Evolutionary conservation across 768 basidiomycete genomes (phyloP).

Genomic region (Myochromella boudieri): DNA sequence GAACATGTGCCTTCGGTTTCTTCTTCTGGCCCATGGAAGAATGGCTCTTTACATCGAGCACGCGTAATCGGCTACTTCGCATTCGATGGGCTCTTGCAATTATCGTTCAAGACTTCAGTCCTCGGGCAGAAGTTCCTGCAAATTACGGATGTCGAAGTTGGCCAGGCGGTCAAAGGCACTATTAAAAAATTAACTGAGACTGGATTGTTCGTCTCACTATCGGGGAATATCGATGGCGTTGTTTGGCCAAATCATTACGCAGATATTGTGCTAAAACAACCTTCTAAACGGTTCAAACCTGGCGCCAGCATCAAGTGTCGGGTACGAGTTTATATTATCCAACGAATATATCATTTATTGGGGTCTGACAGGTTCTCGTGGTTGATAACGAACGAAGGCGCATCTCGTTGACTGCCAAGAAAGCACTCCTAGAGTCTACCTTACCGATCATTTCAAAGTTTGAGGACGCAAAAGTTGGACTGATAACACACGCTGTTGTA

Average conservation of each 20-base stretch:
- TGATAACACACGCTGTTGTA: slow-evolving; percentile 78
- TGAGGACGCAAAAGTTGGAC: slow-evolving; percentile 69
- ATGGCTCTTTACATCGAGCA: slow-evolving; percentile 76
- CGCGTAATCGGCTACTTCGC: slow-evolving; percentile 85
- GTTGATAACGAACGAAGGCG: slow-evolving; percentile 82
- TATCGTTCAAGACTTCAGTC: slow-evolving; percentile 82
- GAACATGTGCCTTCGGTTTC: slow-evolving; percentile 84
- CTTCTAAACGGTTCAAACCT: slow-evolving; percentile 84
- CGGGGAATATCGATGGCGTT: slow-evolving; percentile 87
- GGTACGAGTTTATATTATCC: slow-evolving; percentile 41
- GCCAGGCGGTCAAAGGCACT: slow-evolving; percentile 83
- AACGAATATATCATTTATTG: not conserved
- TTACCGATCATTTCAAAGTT: slow-evolving; percentile 66
- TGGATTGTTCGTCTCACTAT: slow-evolving; percentile 82
- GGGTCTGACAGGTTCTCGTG: slow-evolving; percentile 60
- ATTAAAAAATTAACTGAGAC: slow-evolving; percentile 83
- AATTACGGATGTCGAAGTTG: slow-evolving; percentile 78
- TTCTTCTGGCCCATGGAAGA: slow-evolving; percentile 76
- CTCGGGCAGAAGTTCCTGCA: slow-evolving; percentile 86
- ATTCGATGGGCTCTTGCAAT: slow-evolving; percentile 85
- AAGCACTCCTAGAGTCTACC: slow-evolving; percentile 79
- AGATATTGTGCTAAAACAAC: slow-evolving; percentile 92
- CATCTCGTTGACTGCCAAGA: slow-evolving; percentile 88
- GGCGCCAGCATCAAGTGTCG: slow-evolving; percentile 84
- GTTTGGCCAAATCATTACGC: slow-evolving; percentile 95